Evolutionary conservation across 345 rosid species (phyloP).

Genomic region (Lepidium africanum): DNA sequence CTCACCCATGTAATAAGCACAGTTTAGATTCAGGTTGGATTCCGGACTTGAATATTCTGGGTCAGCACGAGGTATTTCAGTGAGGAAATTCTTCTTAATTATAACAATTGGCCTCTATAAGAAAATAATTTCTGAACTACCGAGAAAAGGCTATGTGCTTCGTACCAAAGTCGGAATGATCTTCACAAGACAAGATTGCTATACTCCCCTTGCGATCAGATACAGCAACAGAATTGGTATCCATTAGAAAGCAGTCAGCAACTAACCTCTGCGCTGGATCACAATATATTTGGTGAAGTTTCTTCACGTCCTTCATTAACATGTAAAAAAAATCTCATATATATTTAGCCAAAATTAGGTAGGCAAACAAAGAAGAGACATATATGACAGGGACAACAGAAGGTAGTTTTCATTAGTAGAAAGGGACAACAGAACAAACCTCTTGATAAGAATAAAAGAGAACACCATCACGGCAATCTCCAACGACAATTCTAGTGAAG

Average conservation of each 20-base stretch:
- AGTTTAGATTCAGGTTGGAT: constrained; percentile 66
- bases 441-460: constrained; percentile 82
- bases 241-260: constrained; percentile 86
- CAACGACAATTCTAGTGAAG: constrained; percentile 84
- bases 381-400: not conserved
- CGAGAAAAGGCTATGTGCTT: not conserved
- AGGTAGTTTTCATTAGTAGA: not conserved
- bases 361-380: not conserved
- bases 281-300: constrained; percentile 76
- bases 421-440: constrained; percentile 40
- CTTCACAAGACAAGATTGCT: constrained; percentile 75
- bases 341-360: not conserved
- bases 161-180: constrained; percentile 50
- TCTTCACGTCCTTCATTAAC: constrained; percentile 55
- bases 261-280: constrained; percentile 97
- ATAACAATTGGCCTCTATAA: not conserved
- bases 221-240: constrained; percentile 76
- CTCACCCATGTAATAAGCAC: constrained; percentile 92
- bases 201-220: constrained; percentile 97
- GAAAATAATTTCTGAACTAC: not conserved
- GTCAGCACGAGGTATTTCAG: constrained; percentile 8
- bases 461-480: constrained; percentile 98
- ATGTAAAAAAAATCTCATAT: not conserved
- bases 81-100: constrained; percentile 4
- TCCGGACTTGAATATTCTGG: constrained; percentile 89